These are phyloP conservation scores for Bromus sterilis DNA, from an alignment of 176 grass and related monocot genomes.

Conservation along the genomic window DNA sequence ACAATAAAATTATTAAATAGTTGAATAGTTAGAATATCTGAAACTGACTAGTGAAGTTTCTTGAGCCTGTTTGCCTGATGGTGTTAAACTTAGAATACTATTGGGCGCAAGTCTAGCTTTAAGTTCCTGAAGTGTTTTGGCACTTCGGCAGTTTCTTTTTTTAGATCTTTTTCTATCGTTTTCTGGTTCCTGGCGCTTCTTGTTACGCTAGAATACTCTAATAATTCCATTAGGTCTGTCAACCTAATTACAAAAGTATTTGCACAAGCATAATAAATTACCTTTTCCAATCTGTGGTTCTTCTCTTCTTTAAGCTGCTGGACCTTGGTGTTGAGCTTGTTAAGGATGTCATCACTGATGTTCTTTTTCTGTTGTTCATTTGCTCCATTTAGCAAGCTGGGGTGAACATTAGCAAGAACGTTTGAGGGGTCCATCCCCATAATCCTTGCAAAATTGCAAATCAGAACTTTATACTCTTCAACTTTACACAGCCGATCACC, in stretches of 20 bases:
- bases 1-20: background rate
- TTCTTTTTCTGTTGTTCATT: slow-evolving; percentile 64
- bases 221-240: background rate
- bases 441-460: slow-evolving; percentile 53
- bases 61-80: background rate
- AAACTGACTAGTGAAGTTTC: background rate
- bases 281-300: slow-evolving; percentile 81
- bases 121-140: background rate
- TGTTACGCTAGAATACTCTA: slow-evolving; percentile 7
- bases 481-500: slow-evolving; percentile 79
- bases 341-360: slow-evolving; percentile 80
- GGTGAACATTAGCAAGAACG: slow-evolving; percentile 70
- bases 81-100: slow-evolving; percentile 1
- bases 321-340: slow-evolving; percentile 63
- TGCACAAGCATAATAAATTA: slow-evolving; percentile 25
- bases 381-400: slow-evolving; percentile 56
- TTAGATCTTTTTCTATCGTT: background rate
- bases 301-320: slow-evolving; percentile 88
- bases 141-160: background rate
- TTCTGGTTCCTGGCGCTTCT: background rate
- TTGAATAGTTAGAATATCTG: background rate
- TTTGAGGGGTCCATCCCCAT: slow-evolving; percentile 88
- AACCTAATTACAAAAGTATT: slow-evolving; percentile 6
- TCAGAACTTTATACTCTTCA: slow-evolving; percentile 71
- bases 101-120: background rate